Evolutionary conservation across 352 stramenopile genomes (phyloP).

Genomic region (Pythium folliculosum): DNA sequence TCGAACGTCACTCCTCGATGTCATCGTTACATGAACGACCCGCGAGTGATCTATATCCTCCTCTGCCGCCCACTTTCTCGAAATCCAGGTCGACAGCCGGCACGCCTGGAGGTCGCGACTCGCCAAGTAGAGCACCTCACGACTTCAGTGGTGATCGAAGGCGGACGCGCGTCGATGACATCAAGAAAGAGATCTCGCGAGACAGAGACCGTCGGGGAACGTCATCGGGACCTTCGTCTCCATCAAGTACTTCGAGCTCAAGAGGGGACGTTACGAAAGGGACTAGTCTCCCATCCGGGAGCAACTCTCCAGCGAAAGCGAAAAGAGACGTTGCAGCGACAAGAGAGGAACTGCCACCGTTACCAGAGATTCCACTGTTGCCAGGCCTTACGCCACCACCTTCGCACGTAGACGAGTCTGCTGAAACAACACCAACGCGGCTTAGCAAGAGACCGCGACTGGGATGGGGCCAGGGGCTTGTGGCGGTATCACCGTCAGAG

Average conservation of each 20-base stretch:
- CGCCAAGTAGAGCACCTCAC: conserved; percentile 13
- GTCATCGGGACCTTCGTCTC: conserved; percentile 12
- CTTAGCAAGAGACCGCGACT: conserved; percentile 62
- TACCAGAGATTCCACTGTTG: conserved; percentile 62
- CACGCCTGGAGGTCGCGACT: conserved; percentile 18
- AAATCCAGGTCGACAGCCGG: conserved; percentile 24
- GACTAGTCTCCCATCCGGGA: conserved; percentile 2
- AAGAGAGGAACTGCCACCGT: conserved; percentile 56
- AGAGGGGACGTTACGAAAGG: background rate
- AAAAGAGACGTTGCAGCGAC: conserved; percentile 7
- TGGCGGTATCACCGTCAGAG: conserved; percentile 59
- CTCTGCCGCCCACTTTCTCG: conserved; percentile 6
- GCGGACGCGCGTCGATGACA: conserved; percentile 27
- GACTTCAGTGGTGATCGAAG: conserved; percentile 16
- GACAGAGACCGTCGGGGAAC: conserved; percentile 14
- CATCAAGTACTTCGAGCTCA: conserved; percentile 15
- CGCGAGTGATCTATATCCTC: conserved; percentile 17
- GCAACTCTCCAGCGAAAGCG: conserved; percentile 10
- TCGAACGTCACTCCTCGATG: conserved; percentile 61
- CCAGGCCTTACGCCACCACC: conserved; percentile 6
- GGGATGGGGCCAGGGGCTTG: conserved; percentile 84
- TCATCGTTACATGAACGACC: conserved; percentile 21
- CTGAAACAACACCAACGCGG: conserved; percentile 47
- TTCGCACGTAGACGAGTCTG: conserved; percentile 19
- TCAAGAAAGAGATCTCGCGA: conserved; percentile 27